phyloP scores from a whole-genome alignment of 169 alveolate species.

The Plasmodium inui region DNA sequence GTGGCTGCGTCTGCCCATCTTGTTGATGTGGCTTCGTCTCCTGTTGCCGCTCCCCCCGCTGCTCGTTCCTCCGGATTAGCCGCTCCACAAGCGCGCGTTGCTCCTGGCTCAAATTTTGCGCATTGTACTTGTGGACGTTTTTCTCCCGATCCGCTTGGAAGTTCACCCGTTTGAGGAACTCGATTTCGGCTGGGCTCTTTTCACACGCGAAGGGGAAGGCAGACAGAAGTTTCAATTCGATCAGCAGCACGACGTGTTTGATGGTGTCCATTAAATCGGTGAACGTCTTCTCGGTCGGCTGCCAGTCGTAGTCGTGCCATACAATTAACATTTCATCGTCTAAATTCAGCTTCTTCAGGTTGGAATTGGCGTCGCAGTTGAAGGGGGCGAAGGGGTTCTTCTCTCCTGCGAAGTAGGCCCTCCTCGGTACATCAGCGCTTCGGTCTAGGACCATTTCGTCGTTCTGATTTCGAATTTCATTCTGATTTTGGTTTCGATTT shows the following conservation, averaged over 20 bases:
- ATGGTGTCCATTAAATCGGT: background rate
- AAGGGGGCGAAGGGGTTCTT: background rate
- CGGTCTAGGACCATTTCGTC: background rate
- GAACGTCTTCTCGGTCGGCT: background rate
- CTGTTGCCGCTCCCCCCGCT: too few relatives aligned
- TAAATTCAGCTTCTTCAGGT: conserved; percentile 20
- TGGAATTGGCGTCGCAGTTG: conserved; percentile 2
- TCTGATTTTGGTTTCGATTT: too few relatives aligned
- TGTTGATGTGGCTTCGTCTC: background rate
- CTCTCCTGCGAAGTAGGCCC: background rate
- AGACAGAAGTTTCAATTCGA: conserved; percentile 28
- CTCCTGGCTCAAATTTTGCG: conserved; percentile 22
- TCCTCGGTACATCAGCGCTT: background rate
- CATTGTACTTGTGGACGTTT: conserved; percentile 39
- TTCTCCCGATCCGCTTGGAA: conserved; percentile 45
- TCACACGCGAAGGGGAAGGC: conserved; percentile 14
- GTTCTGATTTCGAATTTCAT: too few relatives aligned
- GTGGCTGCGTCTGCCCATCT: background rate
- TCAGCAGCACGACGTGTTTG: conserved; percentile 19
- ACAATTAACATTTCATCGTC: background rate
- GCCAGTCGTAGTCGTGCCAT: background rate
- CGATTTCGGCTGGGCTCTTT: conserved; percentile 33
- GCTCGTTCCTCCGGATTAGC: conserved; percentile 7
- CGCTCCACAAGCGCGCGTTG: conserved; percentile 8
- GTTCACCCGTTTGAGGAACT: conserved; percentile 39